Evolutionary conservation across 2,329 filamentous ascomycete species (phyloP).

Genomic region (Neopestalotiopsis sp.): DNA sequence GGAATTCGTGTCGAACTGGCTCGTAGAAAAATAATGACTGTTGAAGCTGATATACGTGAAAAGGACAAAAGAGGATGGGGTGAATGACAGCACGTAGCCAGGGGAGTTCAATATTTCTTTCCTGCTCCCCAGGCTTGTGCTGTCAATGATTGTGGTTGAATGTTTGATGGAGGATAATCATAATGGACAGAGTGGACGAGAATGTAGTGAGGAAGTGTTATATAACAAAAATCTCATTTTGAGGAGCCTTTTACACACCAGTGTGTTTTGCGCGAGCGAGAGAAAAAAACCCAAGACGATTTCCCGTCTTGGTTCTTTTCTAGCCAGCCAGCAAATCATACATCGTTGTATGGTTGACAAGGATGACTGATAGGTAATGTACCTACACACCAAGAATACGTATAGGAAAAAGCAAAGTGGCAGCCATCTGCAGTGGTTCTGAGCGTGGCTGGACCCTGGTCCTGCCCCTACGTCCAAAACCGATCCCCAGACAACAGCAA

Average conservation of each 20-base stretch:
- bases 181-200: background rate
- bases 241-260: background rate
- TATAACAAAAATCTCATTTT: background rate
- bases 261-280: background rate
- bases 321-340: too few relatives aligned
- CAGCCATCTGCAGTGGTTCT: too few relatives aligned
- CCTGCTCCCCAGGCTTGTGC: background rate
- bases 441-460: too few relatives aligned
- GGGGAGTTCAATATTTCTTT: background rate
- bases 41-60: background rate
- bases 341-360: too few relatives aligned
- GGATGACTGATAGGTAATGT: too few relatives aligned
- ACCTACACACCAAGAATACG: too few relatives aligned
- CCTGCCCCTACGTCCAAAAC: too few relatives aligned
- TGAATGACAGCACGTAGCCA: background rate
- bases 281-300: background rate
- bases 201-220: background rate
- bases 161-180: background rate
- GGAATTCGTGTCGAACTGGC: too few relatives aligned
- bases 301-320: too few relatives aligned
- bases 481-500: too few relatives aligned
- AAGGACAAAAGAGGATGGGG: background rate
- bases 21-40: too few relatives aligned
- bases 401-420: too few relatives aligned
- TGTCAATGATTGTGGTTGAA: background rate